Base-by-base conservation (phyloP, 2,329 filamentous ascomycete genomes). In the Lachnellula subtilissima region DNA sequence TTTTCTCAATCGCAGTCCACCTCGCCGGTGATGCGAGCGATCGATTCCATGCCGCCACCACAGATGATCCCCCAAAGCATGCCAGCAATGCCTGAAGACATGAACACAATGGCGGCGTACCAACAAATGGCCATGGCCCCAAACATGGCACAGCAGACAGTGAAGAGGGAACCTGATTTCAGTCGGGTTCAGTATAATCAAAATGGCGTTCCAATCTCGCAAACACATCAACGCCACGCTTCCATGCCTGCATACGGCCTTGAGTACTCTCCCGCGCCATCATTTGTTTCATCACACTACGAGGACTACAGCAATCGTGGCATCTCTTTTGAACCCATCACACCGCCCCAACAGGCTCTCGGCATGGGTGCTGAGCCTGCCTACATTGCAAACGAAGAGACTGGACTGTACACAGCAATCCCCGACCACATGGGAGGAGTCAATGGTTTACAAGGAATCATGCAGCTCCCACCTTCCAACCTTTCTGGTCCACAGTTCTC, bases 361-460 rank as follows among this genome's bases (percentile, higher is more conserved):
- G 86, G 83, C 60, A 86, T 96, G 63, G 84, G 88, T 58, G 82
- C 87, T 42, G 94, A 99, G 77, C 91, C 94, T 9, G 91, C 94
- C 9, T 99, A 97, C 76, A 96, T 99, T 72, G 91, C 93, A 60
- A 97, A 97, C 71, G 94, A 99, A 76, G 94, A 97, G 73, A 96
- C 93, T 47, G 92, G 92, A 57, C 81, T 97, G 48, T 97, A 97
- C 80, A 93, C 91, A 52, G 92, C 90, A 46, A 96, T 97, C 65
- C 91, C 93, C 11, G 93, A 97, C 68, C 86, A 95, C 69, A 80
- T 89, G 64, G 76, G 76, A 58, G 80, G 86, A 56, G 86, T 91
- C 62, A 84, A 86, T 63, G 84, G 83, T 14, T 85, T 96, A 70
- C 91, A 93, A 71, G 87, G 89, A 53, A 88, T 97, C 82, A 91